These are phyloP conservation scores for Chenopodium album DNA, from an alignment of 148 eudicot genomes.

Conservation along the genomic window DNA sequence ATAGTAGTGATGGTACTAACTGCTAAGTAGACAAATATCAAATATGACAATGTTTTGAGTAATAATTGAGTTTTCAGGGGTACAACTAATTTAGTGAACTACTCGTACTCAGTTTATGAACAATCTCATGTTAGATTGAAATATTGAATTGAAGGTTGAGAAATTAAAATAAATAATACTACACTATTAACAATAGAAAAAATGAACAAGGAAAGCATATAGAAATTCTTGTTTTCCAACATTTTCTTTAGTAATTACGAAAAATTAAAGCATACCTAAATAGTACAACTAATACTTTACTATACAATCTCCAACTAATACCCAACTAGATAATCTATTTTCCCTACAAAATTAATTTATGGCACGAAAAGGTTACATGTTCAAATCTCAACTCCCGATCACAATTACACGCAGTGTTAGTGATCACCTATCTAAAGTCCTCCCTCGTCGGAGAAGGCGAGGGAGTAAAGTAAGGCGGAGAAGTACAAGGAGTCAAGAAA, in stretches of 20 bases:
- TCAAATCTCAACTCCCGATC: not conserved
- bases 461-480: constrained; percentile 29
- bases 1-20: no score
- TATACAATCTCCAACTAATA: constrained; percentile 4
- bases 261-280: not conserved
- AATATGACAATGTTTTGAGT: no score
- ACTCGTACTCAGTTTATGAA: no score
- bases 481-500: constrained; percentile 29
- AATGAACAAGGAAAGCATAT: not conserved
- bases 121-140: no score
- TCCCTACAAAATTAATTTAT: not conserved
- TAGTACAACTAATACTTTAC: constrained; percentile 1
- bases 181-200: no score
- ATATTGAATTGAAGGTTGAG: no score
- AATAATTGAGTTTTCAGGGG: no score
- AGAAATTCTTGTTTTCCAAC: not conserved
- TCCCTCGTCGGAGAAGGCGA: constrained; percentile 24
- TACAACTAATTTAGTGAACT: no score
- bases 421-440: not conserved
- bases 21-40: no score
- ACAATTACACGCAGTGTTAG: not conserved
- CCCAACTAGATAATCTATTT: not conserved
- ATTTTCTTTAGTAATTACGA: not conserved
- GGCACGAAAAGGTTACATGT: not conserved
- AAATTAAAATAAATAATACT: no score